Conservation (phyloP, 202 grass and related monocot species). For the Saccharum hybrid region DNA sequence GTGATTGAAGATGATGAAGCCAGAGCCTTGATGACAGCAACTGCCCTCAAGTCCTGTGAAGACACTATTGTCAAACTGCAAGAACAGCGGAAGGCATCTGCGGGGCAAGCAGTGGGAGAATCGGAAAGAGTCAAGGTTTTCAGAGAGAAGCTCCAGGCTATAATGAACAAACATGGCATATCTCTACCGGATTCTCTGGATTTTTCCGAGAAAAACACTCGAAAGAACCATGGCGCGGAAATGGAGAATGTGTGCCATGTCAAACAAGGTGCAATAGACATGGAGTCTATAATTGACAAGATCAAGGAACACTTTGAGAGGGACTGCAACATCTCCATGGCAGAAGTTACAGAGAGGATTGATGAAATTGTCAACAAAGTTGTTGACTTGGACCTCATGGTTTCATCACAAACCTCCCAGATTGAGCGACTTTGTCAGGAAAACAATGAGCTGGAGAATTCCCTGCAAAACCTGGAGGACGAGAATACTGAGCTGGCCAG, state of each 20-base stretch:
- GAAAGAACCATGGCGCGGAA: slow-evolving; percentile 25
- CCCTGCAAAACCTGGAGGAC: slow-evolving; percentile 61
- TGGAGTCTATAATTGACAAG: slow-evolving; percentile 55
- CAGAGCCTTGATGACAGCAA: slow-evolving; percentile 82
- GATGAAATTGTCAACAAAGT: slow-evolving; percentile 82
- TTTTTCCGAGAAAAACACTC: slow-evolving; percentile 32
- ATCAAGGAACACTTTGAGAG: slow-evolving; percentile 74
- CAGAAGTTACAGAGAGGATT: slow-evolving; percentile 75
- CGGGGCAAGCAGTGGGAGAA: slow-evolving; percentile 53
- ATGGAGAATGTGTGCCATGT: slow-evolving; percentile 55
- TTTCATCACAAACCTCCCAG: slow-evolving; percentile 82
- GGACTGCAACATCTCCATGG: slow-evolving; percentile 58
- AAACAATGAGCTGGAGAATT: slow-evolving; percentile 64
- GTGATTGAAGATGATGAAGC: slow-evolving; percentile 92
- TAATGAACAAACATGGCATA: slow-evolving; percentile 57
- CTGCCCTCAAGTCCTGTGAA: slow-evolving; percentile 88
- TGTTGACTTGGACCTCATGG: slow-evolving; percentile 74
- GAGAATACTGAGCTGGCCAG: slow-evolving; percentile 43
- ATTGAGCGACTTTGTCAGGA: slow-evolving; percentile 66
- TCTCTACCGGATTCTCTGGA: slow-evolving; percentile 31
- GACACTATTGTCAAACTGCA: slow-evolving; percentile 76
- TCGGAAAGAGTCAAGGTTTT: slow-evolving; percentile 53
- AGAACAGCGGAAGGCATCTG: slow-evolving; percentile 69
- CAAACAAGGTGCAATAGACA: slow-evolving; percentile 57
- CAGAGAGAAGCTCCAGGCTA: slow-evolving; percentile 61